A percentile compares a stretch with the other conserved stretches of the same genome.
phyloP scores from a whole-genome alignment of 1,139 yeast species.

The Taphrina populina region DNA sequence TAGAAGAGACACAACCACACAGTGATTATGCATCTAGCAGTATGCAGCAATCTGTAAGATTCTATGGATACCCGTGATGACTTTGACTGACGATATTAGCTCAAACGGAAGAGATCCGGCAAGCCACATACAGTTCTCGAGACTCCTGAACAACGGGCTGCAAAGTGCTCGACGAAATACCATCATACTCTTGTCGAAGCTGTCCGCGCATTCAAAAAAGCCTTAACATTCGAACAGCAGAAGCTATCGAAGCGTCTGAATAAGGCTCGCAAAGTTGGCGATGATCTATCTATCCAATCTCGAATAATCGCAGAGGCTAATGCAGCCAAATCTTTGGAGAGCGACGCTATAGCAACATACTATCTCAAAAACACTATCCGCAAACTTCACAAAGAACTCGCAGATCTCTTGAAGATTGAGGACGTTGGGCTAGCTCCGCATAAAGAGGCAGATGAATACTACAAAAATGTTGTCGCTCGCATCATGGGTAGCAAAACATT shows the following conservation, averaged over 20 bases:
- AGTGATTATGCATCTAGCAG: no score
- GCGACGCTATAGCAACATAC: conserved; percentile 40
- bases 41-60: not conserved
- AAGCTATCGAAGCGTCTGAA: conserved; percentile 41
- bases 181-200: conserved; percentile 41
- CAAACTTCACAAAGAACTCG: conserved; percentile 39
- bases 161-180: conserved; percentile 3
- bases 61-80: not conserved
- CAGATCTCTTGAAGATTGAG: conserved; percentile 33
- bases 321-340: conserved; percentile 41
- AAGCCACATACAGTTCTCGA: not conserved
- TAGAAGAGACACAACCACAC: no score
- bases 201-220: conserved; percentile 44
- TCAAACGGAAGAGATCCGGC: conserved; percentile 8
- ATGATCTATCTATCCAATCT: conserved; percentile 36
- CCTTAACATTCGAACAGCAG: conserved; percentile 39
- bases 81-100: not conserved
- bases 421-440: conserved; percentile 29
- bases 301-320: conserved; percentile 42
- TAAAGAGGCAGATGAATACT: conserved; percentile 9
- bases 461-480: conserved; percentile 51
- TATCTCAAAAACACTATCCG: conserved; percentile 40
- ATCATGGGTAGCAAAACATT: conserved; percentile 60
- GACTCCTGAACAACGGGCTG: conserved; percentile 6
- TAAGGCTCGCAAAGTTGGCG: conserved; percentile 37